Evolutionary conservation across 257 asterid genomes (phyloP), one percentile per base, ranked within the genome.

Genomic region (Scutellaria barbata): DNA sequence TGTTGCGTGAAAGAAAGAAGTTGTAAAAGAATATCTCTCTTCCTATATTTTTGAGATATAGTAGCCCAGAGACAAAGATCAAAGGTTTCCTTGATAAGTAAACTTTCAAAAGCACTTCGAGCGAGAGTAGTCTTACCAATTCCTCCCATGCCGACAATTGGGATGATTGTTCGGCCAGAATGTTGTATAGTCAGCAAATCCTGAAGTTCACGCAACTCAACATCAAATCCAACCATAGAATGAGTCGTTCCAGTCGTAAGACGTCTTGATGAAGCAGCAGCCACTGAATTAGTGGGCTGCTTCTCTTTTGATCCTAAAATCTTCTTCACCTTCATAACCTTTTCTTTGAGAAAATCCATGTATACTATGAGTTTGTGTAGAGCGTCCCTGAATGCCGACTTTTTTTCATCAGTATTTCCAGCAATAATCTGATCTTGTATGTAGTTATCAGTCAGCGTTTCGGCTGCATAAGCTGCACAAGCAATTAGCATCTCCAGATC

Each of bases 381-480:
- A 13, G 14, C 30, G 20, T 0, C 3, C 42, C 41, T 14, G 16
- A 25, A 7, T 8, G 9, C 18, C 7, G 6, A 2, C 1, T 2
- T 22, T 22, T 22, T 30, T 5, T 5, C 7, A n/a, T 59, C 47
- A 1, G 22, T 7, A 7, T 12, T 9, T 42, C 56, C 65, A 17
- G 54, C 43, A 7, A 42, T 40, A 78, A 60, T 33, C 0, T 41
- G 64, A 63, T 40, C 37, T 14, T 40, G 54, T 16, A 67, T 9
- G 17, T 48, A n/a, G 33, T 63, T 42, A 51, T 78, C 79, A 7
- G 73, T 65, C 1, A 33, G 46, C 11, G 35, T 30, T 39, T 59
- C 66, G 6, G 48, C 66, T 7, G 40, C 66, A n/a, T 59, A 47
- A 59, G 66, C 73, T 53, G 63, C 39, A 33, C 58, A 47, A 35